Base-by-base conservation (phyloP, 1,139 yeast genomes). In the Pichia sp. region DNA sequence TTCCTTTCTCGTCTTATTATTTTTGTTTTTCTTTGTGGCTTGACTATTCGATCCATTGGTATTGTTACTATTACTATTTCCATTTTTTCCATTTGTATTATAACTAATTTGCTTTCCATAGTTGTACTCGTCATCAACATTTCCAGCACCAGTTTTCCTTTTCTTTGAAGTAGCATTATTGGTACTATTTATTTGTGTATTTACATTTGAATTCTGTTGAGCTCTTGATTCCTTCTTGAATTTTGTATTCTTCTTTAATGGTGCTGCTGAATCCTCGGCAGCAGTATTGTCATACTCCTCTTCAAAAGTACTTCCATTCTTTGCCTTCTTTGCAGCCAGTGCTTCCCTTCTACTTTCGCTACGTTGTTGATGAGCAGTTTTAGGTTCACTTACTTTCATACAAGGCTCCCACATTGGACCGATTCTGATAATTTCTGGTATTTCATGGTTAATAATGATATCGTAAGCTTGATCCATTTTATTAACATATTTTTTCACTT, bases 351-450 rank as follows among this genome's bases (percentile, higher is more conserved):
- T 72, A 41, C 87, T 77, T 66, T 89, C 97, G 58, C 86, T 76
- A 51, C 94, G 70, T 53, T 82, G 80, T 36, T 81, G 72, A 51
- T 84, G 90, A 1, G 81, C 80, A 1, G 84, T 75, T 53, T 82
- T 74, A 12, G 73, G 71, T 32, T 70, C 62, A 42, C 70, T 69
- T 6, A 76, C 64, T 39, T 80, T 76, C 74, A 82, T 82, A n/a
- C 97, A 97, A 2, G 97, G 96, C 60, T 89, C 96, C 62, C 84
- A 81, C 51, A 78, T 71, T 1, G 87, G 87, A 2, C 97, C 97
- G 61, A 71, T 52, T 64, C 87, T 48, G 25, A 77, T 67, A 42
- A 66, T 63, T 54, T 76, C 81, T 69, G 97, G 73, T 66, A 84
- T 72, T 76, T 95, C 87, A 58, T 83, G 80, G 58, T 81, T 78